A percentile compares a stretch with the other conserved stretches of the same genome.
phyloP scores from a whole-genome alignment of 371 early-diverging fungal species.

The Mortierella sp. region DNA sequence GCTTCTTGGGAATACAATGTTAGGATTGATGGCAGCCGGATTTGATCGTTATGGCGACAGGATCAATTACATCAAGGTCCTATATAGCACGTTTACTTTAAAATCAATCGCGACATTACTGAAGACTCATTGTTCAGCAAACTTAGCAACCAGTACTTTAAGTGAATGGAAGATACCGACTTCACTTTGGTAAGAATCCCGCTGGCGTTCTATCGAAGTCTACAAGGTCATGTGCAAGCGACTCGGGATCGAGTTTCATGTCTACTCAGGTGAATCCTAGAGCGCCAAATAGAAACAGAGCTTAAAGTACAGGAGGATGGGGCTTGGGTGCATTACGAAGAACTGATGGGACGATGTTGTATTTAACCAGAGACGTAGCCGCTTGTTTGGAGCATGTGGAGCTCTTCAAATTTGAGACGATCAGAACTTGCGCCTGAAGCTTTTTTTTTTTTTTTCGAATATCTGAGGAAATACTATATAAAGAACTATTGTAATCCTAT shows the following conservation, averaged over 20 bases:
- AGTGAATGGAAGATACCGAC: constrained; percentile 93
- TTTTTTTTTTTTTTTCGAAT: too few relatives aligned
- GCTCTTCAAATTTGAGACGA: constrained; percentile 82
- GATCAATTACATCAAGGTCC: constrained; percentile 84
- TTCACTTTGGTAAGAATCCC: constrained; percentile 87
- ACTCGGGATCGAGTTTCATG: constrained; percentile 93
- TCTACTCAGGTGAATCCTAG: constrained; percentile 97
- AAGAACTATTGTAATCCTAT: too few relatives aligned
- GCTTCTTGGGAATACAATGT: not conserved
- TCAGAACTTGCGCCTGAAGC: too few relatives aligned
- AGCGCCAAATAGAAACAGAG: constrained; percentile 71
- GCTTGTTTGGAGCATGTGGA: constrained; percentile 88
- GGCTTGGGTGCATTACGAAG: constrained; percentile 85
- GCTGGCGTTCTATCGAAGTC: constrained; percentile 88
- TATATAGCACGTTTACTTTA: constrained; percentile 96
- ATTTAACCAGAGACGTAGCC: constrained; percentile 97
- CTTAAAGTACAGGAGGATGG: constrained; percentile 70
- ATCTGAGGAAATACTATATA: too few relatives aligned
- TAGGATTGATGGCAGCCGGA: constrained; percentile 94
- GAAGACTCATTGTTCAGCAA: constrained; percentile 71
- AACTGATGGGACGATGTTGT: constrained; percentile 95
- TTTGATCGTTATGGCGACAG: constrained; percentile 87
- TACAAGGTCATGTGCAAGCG: constrained; percentile 90
- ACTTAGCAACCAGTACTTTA: constrained; percentile 92
- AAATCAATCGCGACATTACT: constrained; percentile 80